Percentiles rank a stretch among this genome's conserved stretches.
Evolutionary conservation across 2,329 filamentous ascomycete species (phyloP).

Genomic region (Diplodia scrobiculata): DNA sequence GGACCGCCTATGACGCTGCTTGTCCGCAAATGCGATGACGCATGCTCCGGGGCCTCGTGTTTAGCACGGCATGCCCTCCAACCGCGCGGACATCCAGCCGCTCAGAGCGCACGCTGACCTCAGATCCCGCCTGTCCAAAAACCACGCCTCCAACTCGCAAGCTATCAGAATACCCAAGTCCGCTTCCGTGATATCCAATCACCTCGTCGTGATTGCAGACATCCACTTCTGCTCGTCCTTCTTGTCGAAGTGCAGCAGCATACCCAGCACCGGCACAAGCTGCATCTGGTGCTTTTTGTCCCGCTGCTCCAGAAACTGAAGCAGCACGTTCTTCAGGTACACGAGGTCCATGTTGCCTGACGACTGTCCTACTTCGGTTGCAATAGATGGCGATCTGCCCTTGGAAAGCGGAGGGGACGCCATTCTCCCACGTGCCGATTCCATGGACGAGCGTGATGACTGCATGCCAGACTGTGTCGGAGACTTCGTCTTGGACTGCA

Average conservation of each 20-base stretch:
- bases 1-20: not conserved
- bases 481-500: slow-evolving; percentile 46
- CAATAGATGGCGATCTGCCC: slow-evolving; percentile 39
- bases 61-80: not conserved
- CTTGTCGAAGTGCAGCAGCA: slow-evolving; percentile 74
- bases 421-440: slow-evolving; percentile 53
- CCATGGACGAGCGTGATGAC: slow-evolving; percentile 62
- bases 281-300: slow-evolving; percentile 75
- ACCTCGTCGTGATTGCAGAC: slow-evolving; percentile 61
- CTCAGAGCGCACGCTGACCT: not conserved
- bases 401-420: slow-evolving; percentile 51
- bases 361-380: slow-evolving; percentile 32
- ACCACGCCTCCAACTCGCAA: not conserved
- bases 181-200: not conserved
- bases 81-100: not conserved
- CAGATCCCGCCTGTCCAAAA: not conserved
- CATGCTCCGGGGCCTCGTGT: no score
- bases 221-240: slow-evolving; percentile 87
- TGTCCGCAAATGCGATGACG: not conserved
- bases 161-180: not conserved
- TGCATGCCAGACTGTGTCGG: slow-evolving; percentile 50
- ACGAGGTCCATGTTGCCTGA: slow-evolving; percentile 57
- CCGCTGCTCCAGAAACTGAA: slow-evolving; percentile 80
- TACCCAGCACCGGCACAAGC: slow-evolving; percentile 74
- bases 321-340: slow-evolving; percentile 77